These are phyloP conservation scores for Paulownia fortunei DNA, from an alignment of 257 asterid species.

Conservation along the genomic window DNA sequence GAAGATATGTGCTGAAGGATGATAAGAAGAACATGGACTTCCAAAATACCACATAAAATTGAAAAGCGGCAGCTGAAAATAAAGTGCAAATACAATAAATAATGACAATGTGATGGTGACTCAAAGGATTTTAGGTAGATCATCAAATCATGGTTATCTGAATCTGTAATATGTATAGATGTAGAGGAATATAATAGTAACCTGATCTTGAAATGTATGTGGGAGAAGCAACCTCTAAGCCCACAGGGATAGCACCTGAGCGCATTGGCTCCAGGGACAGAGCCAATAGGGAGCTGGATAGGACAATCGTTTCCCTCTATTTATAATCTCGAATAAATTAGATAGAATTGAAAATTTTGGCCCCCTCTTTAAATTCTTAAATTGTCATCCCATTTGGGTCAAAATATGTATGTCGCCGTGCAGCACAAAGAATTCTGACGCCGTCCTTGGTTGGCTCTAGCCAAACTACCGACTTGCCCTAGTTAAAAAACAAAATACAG, in stretches of 20 bases:
- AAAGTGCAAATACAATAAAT: neutral
- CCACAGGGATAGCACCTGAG: neutral
- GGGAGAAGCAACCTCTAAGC: neutral
- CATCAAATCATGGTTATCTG: conserved; percentile 3
- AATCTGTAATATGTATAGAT: neutral
- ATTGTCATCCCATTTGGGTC: too few species aligned
- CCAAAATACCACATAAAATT: neutral
- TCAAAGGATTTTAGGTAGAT: conserved; percentile 1
- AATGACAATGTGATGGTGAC: conserved; percentile 16
- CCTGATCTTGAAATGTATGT: conserved; percentile 6
- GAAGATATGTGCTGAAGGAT: neutral
- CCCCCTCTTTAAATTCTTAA: too few species aligned
- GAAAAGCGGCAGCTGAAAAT: neutral
- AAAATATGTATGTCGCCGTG: too few species aligned
- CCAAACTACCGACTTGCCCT: too few species aligned
- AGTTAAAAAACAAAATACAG: too few species aligned
- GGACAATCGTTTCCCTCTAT: too few species aligned
- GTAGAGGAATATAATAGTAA: neutral
- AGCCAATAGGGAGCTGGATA: too few species aligned
- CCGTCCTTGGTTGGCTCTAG: too few species aligned
- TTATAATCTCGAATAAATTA: too few species aligned
- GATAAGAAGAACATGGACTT: conserved; percentile 15
- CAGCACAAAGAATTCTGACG: too few species aligned
- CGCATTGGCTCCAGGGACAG: neutral
- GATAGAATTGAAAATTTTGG: too few species aligned